Percentiles rank a stretch among this genome's conserved stretches.
phyloP scores from a whole-genome alignment of 257 asterid genomes.

The Solanum paucissectum region DNA sequence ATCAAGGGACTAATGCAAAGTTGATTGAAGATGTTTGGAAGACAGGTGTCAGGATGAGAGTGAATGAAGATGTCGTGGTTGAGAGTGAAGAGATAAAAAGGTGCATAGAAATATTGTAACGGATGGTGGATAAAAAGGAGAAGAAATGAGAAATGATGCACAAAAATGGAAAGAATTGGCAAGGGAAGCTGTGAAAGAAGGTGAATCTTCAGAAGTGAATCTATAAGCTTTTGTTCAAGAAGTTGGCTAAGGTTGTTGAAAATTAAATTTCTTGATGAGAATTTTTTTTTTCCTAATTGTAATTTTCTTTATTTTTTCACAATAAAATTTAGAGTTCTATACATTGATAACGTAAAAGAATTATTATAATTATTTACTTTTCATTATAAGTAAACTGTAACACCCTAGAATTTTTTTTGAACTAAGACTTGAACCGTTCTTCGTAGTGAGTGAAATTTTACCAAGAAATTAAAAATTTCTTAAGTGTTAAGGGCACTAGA shows the following conservation, averaged over 20 bases:
- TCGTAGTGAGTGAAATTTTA: too few species aligned
- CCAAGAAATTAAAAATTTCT: too few species aligned
- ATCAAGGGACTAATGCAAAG: conserved; percentile 24
- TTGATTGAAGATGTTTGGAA: conserved; percentile 15
- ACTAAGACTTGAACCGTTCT: too few species aligned
- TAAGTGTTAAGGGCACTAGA: too few species aligned
- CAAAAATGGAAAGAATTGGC: conserved; percentile 14
- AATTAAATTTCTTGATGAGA: not conserved
- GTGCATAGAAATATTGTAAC: conserved; percentile 11
- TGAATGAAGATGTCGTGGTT: conserved; percentile 10
- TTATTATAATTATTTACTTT: not conserved
- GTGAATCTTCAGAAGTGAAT: conserved; percentile 11
- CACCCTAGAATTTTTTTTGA: too few species aligned
- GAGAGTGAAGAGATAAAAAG: conserved; percentile 9
- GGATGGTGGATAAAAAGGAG: conserved; percentile 1
- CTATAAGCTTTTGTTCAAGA: conserved; percentile 4
- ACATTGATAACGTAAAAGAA: not conserved
- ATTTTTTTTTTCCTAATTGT: not conserved
- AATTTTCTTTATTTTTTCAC: not conserved
- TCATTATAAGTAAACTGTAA: not conserved
- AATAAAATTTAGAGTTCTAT: not conserved
- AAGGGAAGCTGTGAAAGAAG: conserved; percentile 8
- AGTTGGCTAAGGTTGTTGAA: not conserved
- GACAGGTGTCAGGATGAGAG: conserved; percentile 6
- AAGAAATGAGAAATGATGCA: conserved; percentile 3